phyloP scores from a whole-genome alignment of 2,329 filamentous ascomycete species.

The Colletotrichum neosansevieriae region DNA sequence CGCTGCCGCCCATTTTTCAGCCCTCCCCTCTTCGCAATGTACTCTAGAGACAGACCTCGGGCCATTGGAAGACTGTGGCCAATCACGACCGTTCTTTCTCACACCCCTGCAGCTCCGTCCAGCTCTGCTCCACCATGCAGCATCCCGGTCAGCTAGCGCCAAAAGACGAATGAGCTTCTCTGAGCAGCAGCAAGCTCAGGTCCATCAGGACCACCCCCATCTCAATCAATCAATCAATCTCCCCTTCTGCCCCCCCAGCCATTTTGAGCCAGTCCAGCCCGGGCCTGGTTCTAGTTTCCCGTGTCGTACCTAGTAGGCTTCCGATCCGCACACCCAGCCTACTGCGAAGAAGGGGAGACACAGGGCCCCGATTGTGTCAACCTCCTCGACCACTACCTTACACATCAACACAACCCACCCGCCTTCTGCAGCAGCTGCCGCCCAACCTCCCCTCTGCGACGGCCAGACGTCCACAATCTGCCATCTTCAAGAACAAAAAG shows the following conservation, averaged over 20 bases:
- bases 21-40: slow-evolving; percentile 8
- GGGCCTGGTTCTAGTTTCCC: slow-evolving; percentile 27
- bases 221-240: slow-evolving; percentile 32
- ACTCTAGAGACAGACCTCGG: slow-evolving; percentile 35
- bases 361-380: slow-evolving; percentile 35
- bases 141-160: slow-evolving; percentile 25
- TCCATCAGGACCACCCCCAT: slow-evolving; percentile 33
- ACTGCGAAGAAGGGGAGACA: background rate
- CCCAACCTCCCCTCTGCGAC: slow-evolving; percentile 38
- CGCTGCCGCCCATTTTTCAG: slow-evolving; percentile 22
- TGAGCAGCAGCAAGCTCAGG: slow-evolving; percentile 33
- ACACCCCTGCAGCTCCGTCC: slow-evolving; percentile 36
- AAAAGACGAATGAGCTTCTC: slow-evolving; percentile 34
- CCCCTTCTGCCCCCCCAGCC: slow-evolving; percentile 16
- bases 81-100: slow-evolving; percentile 8
- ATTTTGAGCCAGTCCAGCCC: slow-evolving; percentile 22
- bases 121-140: slow-evolving; percentile 33
- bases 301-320: slow-evolving; percentile 29
- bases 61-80: slow-evolving; percentile 8
- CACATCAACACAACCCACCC: slow-evolving; percentile 38
- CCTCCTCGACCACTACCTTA: slow-evolving; percentile 29
- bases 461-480: slow-evolving; percentile 20
- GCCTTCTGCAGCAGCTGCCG: slow-evolving; percentile 24
- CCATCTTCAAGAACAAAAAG: slow-evolving; percentile 20
- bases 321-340: slow-evolving; percentile 19